phyloP scores from a whole-genome alignment of 2,329 filamentous ascomycete species.

The Trichophyton mentagrophytes region DNA sequence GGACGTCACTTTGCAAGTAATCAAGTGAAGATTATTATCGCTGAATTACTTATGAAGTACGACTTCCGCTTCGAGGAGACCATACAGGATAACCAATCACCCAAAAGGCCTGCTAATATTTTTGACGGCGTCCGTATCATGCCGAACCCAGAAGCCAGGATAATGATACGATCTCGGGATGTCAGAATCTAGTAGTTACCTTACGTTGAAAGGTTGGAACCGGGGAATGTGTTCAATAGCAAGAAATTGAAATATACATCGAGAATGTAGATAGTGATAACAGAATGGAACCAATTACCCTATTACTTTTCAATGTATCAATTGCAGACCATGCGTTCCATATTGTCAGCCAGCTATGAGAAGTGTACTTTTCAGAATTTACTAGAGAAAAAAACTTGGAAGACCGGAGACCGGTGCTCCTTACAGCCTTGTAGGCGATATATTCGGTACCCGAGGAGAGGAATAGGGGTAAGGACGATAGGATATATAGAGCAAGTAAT shows the following conservation, averaged over 20 bases:
- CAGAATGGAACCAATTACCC: too few relatives aligned
- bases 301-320: too few relatives aligned
- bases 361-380: neutral
- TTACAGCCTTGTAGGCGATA: neutral
- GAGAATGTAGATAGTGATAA: too few relatives aligned
- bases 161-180: neutral
- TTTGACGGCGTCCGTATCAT: neutral
- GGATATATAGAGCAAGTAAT: neutral
- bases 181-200: too few relatives aligned
- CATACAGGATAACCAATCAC: neutral
- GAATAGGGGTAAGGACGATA: neutral
- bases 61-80: conserved; percentile 15
- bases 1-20: conserved; percentile 25
- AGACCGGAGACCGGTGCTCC: neutral
- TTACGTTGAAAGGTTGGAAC: too few relatives aligned
- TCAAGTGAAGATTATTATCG: conserved; percentile 24
- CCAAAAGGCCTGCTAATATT: neutral
- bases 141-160: neutral
- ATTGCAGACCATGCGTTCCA: too few relatives aligned
- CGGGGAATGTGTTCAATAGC: too few relatives aligned
- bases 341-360: too few relatives aligned
- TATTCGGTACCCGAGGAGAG: neutral
- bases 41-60: conserved; percentile 23
- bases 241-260: too few relatives aligned
- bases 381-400: neutral